Evolutionary conservation across 164 flowering plant species (phyloP).

Genomic region (Liquidambar formosana): DNA sequence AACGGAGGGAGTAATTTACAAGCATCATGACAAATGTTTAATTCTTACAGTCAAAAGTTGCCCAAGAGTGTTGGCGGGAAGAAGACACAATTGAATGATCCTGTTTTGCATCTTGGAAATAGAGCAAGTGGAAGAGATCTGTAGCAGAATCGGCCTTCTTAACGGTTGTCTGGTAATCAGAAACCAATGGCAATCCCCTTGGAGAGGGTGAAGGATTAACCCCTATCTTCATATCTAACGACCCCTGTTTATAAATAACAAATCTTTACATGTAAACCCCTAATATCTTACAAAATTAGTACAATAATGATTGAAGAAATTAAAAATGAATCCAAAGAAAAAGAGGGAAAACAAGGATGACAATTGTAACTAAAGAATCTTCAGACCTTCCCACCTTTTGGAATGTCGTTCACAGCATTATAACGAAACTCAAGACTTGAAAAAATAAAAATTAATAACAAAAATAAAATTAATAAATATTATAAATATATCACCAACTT

Average conservation of each 20-base stretch:
- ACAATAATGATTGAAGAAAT: not conserved
- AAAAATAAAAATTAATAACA: not conserved
- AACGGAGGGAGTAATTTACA: too few relatives aligned
- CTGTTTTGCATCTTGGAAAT: constrained; percentile 3
- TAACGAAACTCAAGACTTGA: too few relatives aligned
- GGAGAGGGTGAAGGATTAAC: constrained; percentile 2
- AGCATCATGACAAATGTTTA: not conserved
- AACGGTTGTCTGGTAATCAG: constrained; percentile 1
- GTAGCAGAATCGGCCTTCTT: constrained; percentile 7
- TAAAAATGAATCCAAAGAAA: not conserved
- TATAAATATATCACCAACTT: not conserved
- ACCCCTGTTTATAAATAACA: constrained; percentile 16
- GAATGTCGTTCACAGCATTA: too few relatives aligned
- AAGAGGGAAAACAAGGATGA: not conserved
- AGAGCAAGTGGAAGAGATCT: constrained; percentile 14
- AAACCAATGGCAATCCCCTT: not conserved
- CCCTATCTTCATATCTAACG: constrained; percentile 22
- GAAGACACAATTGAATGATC: constrained; percentile 9
- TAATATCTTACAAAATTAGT: not conserved
- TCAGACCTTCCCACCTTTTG: not conserved
- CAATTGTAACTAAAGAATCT: not conserved
- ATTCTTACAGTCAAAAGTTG: constrained; percentile 41
- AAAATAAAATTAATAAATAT: too few relatives aligned
- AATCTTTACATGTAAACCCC: not conserved
- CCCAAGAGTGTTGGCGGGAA: constrained; percentile 20